These are phyloP conservation scores for Maudiozyma humilis DNA, from an alignment of 1,139 yeast genomes.

Conservation along the genomic window DNA sequence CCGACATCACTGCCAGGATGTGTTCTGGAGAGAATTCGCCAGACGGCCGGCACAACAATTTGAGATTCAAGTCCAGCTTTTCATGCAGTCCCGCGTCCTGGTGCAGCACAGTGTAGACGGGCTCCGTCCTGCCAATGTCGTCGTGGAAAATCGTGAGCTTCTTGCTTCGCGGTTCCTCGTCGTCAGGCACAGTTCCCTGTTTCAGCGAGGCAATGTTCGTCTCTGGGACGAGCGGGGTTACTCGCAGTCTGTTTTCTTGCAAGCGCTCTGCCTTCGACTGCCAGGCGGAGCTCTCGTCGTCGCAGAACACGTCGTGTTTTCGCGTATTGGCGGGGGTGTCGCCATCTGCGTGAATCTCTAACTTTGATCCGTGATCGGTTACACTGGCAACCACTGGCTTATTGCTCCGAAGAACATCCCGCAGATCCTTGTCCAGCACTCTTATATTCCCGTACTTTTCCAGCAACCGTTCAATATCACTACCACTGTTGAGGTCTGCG, in stretches of 20 bases:
- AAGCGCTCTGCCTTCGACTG: not conserved
- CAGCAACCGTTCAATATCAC: constrained; percentile 3
- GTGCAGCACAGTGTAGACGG: constrained; percentile 39
- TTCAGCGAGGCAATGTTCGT: constrained; percentile 21
- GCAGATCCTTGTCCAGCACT: constrained; percentile 4
- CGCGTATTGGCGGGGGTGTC: not conserved
- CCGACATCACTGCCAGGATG: constrained; percentile 40
- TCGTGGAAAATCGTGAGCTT: not conserved
- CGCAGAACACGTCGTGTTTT: not conserved
- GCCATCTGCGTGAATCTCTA: constrained; percentile 1
- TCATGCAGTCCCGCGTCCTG: constrained; percentile 55
- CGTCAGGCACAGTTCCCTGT: too few species aligned
- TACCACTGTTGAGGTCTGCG: too few species aligned
- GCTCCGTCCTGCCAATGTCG: constrained; percentile 10
- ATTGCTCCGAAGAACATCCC: not conserved
- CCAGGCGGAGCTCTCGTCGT: not conserved
- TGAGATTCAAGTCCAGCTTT: constrained; percentile 52
- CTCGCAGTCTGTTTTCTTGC: not conserved
- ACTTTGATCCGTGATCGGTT: not conserved
- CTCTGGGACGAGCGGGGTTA: not conserved
- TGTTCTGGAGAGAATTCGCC: constrained; percentile 53
- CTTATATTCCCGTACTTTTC: constrained; percentile 3
- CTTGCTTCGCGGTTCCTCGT: constrained; percentile 31
- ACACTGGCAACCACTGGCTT: not conserved
- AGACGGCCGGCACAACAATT: constrained; percentile 42